phyloP scores from a whole-genome alignment of 805 yeast genomes.

The Teunomyces kruisii region DNA sequence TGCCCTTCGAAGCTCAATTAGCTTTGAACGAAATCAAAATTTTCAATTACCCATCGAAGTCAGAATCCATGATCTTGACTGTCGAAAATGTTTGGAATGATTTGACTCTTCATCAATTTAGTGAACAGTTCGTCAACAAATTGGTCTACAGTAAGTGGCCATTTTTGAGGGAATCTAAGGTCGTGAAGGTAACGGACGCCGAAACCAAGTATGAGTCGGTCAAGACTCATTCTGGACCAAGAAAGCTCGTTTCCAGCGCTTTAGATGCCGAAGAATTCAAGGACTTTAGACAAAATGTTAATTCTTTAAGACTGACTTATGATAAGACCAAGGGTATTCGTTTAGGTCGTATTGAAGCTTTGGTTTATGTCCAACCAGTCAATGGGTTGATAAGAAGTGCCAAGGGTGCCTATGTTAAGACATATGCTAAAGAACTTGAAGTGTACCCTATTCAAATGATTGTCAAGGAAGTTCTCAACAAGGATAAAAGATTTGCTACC shows the following conservation, averaged over 20 bases:
- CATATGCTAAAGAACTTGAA: constrained; percentile 54
- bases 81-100: constrained; percentile 57
- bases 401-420: constrained; percentile 76
- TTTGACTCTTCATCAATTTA: constrained; percentile 60
- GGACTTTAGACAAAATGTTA: constrained; percentile 43
- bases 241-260: constrained; percentile 33
- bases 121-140: constrained; percentile 59
- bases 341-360: constrained; percentile 51
- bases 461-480: constrained; percentile 70
- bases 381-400: constrained; percentile 70
- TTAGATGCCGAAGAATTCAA: constrained; percentile 42
- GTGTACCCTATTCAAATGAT: constrained; percentile 76
- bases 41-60: constrained; percentile 81
- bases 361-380: constrained; percentile 72
- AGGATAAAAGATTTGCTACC: constrained; percentile 72
- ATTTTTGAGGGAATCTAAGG: constrained; percentile 76
- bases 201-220: constrained; percentile 45
- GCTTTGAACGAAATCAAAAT: constrained; percentile 65
- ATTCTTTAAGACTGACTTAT: constrained; percentile 42
- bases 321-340: constrained; percentile 60
- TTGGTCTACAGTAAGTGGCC: constrained; percentile 86
- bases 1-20: constrained; percentile 59
- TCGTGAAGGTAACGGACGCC: constrained; percentile 61
- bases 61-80: constrained; percentile 74
- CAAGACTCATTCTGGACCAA: constrained; percentile 23